A percentile compares a stretch with the other conserved stretches of the same genome.
These are phyloP conservation scores for Penicillium aurantiogriseum DNA, from an alignment of 2,329 filamentous ascomycete species.

Conservation along the genomic window DNA sequence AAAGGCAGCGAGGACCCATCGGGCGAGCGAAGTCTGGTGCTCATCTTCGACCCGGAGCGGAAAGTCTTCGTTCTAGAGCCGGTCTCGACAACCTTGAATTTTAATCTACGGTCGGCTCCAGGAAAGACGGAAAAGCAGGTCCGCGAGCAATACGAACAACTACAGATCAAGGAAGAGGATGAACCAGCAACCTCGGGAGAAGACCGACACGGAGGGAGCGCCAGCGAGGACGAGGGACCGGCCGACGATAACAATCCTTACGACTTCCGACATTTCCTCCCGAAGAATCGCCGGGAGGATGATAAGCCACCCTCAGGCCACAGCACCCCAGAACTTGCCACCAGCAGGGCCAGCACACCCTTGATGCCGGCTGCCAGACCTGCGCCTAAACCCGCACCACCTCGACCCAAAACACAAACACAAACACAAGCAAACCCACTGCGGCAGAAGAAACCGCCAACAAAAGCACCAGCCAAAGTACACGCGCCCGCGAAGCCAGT, in stretches of 20 bases:
- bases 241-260: constrained; percentile 49
- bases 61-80: constrained; percentile 80
- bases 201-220: constrained; percentile 30
- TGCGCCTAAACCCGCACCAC: constrained; percentile 24
- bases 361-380: constrained; percentile 32
- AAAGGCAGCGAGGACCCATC: constrained; percentile 42
- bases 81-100: constrained; percentile 77
- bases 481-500: constrained; percentile 3
- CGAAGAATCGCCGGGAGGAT: constrained; percentile 38
- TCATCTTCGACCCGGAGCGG: constrained; percentile 72
- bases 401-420: constrained; percentile 30
- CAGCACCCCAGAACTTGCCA: constrained; percentile 38
- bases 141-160: constrained; percentile 65
- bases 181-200: constrained; percentile 34
- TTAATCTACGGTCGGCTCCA: constrained; percentile 75
- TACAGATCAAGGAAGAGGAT: constrained; percentile 48
- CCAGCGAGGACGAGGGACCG: constrained; percentile 42
- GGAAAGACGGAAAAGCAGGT: constrained; percentile 65
- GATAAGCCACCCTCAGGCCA: constrained; percentile 36
- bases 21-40: constrained; percentile 43
- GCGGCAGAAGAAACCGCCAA: constrained; percentile 27
- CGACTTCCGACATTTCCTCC: constrained; percentile 51
- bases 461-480: constrained; percentile 24
- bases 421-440: constrained; percentile 37
- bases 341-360: constrained; percentile 37